phyloP scores from a whole-genome alignment of 2,329 filamentous ascomycete species.

The Trichocomaceae sp. region DNA sequence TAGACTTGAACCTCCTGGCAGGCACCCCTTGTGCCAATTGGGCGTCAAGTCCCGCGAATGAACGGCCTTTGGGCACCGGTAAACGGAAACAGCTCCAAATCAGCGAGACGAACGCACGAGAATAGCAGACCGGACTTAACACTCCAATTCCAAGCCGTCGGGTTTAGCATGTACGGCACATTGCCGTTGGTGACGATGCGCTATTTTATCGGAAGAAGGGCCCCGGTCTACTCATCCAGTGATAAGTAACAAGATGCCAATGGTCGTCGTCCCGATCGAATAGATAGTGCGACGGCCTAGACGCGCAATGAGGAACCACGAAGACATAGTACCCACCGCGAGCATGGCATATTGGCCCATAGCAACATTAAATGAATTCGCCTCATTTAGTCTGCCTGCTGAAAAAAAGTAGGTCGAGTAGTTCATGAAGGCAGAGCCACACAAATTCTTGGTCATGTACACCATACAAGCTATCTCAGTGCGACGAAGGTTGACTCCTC shows the following conservation, averaged over 20 bases:
- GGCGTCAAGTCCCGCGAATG: constrained; percentile 77
- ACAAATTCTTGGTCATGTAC: constrained; percentile 39
- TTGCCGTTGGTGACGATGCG: constrained; percentile 71
- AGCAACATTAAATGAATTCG: constrained; percentile 47
- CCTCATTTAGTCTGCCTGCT: constrained; percentile 26
- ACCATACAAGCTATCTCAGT: constrained; percentile 38
- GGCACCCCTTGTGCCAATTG: constrained; percentile 69
- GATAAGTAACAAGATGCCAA: constrained; percentile 29
- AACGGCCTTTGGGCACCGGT: constrained; percentile 70
- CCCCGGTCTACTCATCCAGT: constrained; percentile 43
- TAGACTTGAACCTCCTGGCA: constrained; percentile 64
- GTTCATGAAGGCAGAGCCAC: constrained; percentile 39
- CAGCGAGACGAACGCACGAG: constrained; percentile 75
- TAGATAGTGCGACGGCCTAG: constrained; percentile 28
- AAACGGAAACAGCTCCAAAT: constrained; percentile 74
- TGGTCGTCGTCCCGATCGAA: constrained; percentile 24
- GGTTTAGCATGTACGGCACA: constrained; percentile 90
- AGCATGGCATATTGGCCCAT: constrained; percentile 45
- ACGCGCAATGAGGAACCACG: constrained; percentile 27
- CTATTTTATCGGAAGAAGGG: constrained; percentile 41
- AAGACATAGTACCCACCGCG: constrained; percentile 28
- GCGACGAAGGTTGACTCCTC: constrained; percentile 31
- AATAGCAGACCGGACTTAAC: constrained; percentile 74
- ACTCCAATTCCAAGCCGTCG: constrained; percentile 75
- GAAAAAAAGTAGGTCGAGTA: constrained; percentile 28